These are phyloP conservation scores for Singerocomus inundabilis DNA, from an alignment of 1,284 basidiomycete genomes.

Conservation along the genomic window DNA sequence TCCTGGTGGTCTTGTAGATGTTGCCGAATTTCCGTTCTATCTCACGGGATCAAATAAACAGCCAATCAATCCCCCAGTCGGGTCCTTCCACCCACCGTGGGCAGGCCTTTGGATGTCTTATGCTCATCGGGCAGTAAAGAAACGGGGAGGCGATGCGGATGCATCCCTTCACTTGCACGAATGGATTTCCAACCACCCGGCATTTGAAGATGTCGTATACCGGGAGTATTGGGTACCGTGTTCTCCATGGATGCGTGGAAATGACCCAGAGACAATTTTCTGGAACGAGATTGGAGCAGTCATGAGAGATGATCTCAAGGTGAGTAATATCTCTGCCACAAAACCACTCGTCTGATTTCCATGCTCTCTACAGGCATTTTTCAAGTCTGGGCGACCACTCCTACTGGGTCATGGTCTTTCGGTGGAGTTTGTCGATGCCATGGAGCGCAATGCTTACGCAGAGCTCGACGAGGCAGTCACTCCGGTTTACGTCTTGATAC, in stretches of 20 bases:
- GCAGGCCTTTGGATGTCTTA: slow-evolving; percentile 61
- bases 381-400: slow-evolving; percentile 63
- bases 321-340: slow-evolving; percentile 28
- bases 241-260: slow-evolving; percentile 45
- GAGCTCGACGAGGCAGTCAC: slow-evolving; percentile 52
- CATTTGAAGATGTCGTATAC: slow-evolving; percentile 55
- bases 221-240: slow-evolving; percentile 59
- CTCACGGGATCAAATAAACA: slow-evolving; percentile 52
- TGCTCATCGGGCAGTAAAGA: slow-evolving; percentile 46
- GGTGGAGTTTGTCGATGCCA: slow-evolving; percentile 47
- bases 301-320: slow-evolving; percentile 47
- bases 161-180: slow-evolving; percentile 52
- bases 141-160: slow-evolving; percentile 59
- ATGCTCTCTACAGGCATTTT: slow-evolving; percentile 49
- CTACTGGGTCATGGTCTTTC: slow-evolving; percentile 61
- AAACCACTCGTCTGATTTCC: background rate
- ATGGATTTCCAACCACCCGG: slow-evolving; percentile 52
- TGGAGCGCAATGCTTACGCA: slow-evolving; percentile 47
- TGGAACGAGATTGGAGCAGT: slow-evolving; percentile 36
- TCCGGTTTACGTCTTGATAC: slow-evolving; percentile 51
- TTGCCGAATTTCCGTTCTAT: slow-evolving; percentile 68
- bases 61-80: slow-evolving; percentile 42
- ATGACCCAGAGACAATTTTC: slow-evolving; percentile 28
- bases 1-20: slow-evolving; percentile 63
- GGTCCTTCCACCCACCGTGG: slow-evolving; percentile 49